phyloP scores from a whole-genome alignment of 768 basidiomycete genomes.

The Scleroderma citrinum region DNA sequence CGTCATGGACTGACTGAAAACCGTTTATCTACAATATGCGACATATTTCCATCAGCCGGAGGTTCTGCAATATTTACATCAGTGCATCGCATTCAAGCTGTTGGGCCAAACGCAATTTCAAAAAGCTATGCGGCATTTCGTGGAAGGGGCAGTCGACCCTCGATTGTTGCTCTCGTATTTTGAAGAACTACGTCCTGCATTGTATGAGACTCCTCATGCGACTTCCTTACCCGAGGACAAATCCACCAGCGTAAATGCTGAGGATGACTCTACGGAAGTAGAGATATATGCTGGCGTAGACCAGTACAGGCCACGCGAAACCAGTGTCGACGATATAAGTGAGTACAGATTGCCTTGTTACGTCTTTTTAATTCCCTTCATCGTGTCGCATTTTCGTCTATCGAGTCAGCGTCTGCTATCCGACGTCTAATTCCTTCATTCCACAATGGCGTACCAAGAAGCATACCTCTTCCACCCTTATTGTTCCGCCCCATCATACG shows the following conservation, averaged over 20 bases:
- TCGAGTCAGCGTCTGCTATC: constrained; percentile 11
- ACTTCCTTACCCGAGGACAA: background rate
- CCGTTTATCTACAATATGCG: constrained; percentile 5
- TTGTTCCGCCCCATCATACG: constrained; percentile 13
- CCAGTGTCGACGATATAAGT: constrained; percentile 81
- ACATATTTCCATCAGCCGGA: constrained; percentile 39
- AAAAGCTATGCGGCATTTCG: constrained; percentile 73
- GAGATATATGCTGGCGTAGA: constrained; percentile 74
- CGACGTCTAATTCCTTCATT: constrained; percentile 16
- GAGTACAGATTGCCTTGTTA: constrained; percentile 36
- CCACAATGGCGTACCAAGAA: constrained; percentile 23
- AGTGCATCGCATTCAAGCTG: constrained; percentile 75
- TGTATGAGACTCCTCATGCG: constrained; percentile 37
- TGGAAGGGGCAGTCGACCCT: constrained; percentile 79
- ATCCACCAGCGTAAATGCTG: background rate
- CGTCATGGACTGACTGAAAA: background rate
- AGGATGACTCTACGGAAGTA: constrained; percentile 41
- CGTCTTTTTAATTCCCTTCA: constrained; percentile 13
- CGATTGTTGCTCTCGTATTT: constrained; percentile 77
- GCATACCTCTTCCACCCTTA: constrained; percentile 23
- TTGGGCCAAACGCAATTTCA: constrained; percentile 77
- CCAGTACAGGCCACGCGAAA: constrained; percentile 62
- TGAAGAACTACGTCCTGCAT: constrained; percentile 61
- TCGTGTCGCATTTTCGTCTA: constrained; percentile 11
- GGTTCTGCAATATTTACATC: constrained; percentile 73